These are phyloP conservation scores for Suillus brevipes DNA, from an alignment of 768 basidiomycete genomes.

Conservation along the genomic window DNA sequence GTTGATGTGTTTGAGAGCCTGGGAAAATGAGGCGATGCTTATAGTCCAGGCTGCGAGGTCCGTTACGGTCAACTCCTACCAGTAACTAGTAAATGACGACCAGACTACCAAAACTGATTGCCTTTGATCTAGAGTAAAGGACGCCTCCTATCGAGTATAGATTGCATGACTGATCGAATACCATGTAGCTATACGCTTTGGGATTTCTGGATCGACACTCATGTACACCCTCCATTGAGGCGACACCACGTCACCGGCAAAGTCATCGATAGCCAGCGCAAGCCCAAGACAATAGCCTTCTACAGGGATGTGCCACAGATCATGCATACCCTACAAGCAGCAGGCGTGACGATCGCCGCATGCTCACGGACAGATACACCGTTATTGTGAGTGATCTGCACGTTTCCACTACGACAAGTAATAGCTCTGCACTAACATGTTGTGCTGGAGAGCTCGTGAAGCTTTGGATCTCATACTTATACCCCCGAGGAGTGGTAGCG, in stretches of 20 bases:
- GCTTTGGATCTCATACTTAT: slow-evolving; percentile 67
- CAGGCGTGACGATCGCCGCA: slow-evolving; percentile 59
- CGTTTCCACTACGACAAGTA: neutral
- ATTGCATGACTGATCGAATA: slow-evolving; percentile 5
- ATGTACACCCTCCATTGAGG: slow-evolving; percentile 60
- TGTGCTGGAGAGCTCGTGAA: slow-evolving; percentile 54
- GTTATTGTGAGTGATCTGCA: slow-evolving; percentile 51
- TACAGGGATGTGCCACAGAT: slow-evolving; percentile 79
- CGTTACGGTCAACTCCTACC: neutral
- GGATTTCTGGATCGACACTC: slow-evolving; percentile 86
- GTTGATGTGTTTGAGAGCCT: neutral
- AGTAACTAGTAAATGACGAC: neutral
- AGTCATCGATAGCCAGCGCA: slow-evolving; percentile 26
- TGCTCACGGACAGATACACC: slow-evolving; percentile 74
- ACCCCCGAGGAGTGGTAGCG: slow-evolving; percentile 34
- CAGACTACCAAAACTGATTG: slow-evolving; percentile 61
- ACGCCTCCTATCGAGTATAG: slow-evolving; percentile 8
- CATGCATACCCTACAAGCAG: slow-evolving; percentile 53
- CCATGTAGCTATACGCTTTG: slow-evolving; percentile 74
- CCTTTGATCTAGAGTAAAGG: slow-evolving; percentile 80
- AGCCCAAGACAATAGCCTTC: slow-evolving; percentile 51
- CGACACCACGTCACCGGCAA: slow-evolving; percentile 35
- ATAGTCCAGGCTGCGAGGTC: no score
- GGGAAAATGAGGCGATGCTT: neutral
- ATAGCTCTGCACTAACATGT: slow-evolving; percentile 1